Percentiles rank a stretch among this genome's conserved stretches.
phyloP scores from a whole-genome alignment of 768 basidiomycete genomes.

The Boletus speciosus region DNA sequence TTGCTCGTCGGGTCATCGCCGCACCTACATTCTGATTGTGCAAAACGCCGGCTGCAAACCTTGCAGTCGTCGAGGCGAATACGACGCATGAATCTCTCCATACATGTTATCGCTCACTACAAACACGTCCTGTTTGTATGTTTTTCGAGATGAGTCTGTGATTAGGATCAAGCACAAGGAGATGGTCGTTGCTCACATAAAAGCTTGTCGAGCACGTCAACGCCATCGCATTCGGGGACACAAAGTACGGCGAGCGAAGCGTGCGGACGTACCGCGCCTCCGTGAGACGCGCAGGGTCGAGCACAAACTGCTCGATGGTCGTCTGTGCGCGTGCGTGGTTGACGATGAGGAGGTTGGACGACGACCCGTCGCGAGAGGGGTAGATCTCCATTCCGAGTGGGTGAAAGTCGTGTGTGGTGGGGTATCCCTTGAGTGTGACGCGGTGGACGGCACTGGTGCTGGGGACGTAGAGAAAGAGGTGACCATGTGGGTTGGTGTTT shows the following conservation, averaged over 20 bases:
- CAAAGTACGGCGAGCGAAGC: conserved; percentile 52
- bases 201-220: conserved; percentile 64
- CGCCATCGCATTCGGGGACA: conserved; percentile 65
- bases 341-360: conserved; percentile 59
- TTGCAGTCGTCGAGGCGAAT: too few relatives aligned
- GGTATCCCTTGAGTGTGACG: conserved; percentile 50
- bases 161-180: conserved; percentile 26
- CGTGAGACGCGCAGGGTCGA: conserved; percentile 43
- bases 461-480: conserved; percentile 54
- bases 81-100: too few relatives aligned
- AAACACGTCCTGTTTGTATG: too few relatives aligned
- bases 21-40: too few relatives aligned
- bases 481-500: conserved; percentile 55
- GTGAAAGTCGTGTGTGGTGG: conserved; percentile 60
- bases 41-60: too few relatives aligned
- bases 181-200: conserved; percentile 72
- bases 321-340: conserved; percentile 65
- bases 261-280: conserved; percentile 57
- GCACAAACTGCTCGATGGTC: conserved; percentile 63
- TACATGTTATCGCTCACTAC: too few relatives aligned
- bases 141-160: too few relatives aligned
- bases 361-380: conserved; percentile 45
- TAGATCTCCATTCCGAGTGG: conserved; percentile 64
- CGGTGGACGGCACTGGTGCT: conserved; percentile 32
- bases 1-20: too few relatives aligned